Evolutionary conservation across 257 asterid species (phyloP).

Genomic region (Mitragyna speciosa): DNA sequence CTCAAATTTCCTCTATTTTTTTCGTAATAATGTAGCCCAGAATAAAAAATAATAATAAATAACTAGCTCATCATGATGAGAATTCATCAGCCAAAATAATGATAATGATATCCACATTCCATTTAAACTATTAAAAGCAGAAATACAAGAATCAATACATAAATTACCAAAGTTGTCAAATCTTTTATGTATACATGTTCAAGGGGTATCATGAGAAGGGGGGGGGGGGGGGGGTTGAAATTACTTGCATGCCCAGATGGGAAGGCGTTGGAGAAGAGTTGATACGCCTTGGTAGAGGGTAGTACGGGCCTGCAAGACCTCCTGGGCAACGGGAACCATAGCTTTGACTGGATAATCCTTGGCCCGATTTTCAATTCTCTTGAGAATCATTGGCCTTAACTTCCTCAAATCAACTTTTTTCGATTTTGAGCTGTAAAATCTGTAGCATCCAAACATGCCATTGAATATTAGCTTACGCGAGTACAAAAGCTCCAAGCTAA

Average conservation of each 20-base stretch:
- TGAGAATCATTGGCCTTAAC: constrained; percentile 73
- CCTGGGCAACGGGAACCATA: constrained; percentile 64
- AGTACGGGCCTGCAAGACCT: constrained; percentile 57
- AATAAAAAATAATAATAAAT: no score
- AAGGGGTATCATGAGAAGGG: not conserved
- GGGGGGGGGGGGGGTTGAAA: constrained; percentile 11
- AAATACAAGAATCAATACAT: not conserved
- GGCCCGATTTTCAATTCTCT: constrained; percentile 77
- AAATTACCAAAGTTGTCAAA: no score
- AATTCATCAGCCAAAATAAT: not conserved
- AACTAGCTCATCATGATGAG: not conserved
- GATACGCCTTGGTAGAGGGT: constrained; percentile 72
- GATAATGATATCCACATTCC: not conserved
- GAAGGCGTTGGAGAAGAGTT: constrained; percentile 56
- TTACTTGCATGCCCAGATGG: constrained; percentile 90
- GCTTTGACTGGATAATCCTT: constrained; percentile 56
- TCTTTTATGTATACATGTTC: no score
- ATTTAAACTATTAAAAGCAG: no score
- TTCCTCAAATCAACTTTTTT: constrained; percentile 47
- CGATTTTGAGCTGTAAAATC: constrained; percentile 47
- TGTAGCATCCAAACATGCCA: constrained; percentile 27
- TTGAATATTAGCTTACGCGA: constrained; percentile 16
- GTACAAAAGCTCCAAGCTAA: not conserved
- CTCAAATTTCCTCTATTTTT: not conserved
- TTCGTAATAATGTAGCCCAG: not conserved